Conservation (phyloP, 2,329 filamentous ascomycete genomes). For the Cyphellophora europaea region DNA sequence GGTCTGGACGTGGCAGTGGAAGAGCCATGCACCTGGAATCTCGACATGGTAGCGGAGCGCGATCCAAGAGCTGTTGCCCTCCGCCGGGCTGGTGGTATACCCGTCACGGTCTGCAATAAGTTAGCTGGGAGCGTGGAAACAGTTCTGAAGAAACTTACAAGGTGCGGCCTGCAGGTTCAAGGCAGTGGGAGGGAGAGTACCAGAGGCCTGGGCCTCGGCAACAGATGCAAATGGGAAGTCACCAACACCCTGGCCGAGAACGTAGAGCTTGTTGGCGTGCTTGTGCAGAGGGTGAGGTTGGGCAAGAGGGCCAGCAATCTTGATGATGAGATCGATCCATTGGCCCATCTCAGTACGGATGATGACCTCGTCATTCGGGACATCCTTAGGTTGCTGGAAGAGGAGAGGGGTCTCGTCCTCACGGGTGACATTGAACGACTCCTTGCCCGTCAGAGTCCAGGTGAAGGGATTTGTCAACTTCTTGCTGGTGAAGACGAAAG, state of each 20-base stretch:
- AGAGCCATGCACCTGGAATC: conserved; percentile 45
- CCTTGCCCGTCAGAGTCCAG: conserved; percentile 44
- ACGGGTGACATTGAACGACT: conserved; percentile 25
- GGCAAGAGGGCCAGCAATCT: conserved; percentile 34
- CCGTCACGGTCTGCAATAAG: conserved; percentile 12
- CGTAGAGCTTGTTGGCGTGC: conserved; percentile 52
- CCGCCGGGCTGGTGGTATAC: conserved; percentile 30
- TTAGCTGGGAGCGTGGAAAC: neutral
- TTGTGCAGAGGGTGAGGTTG: conserved; percentile 57
- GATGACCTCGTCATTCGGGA: conserved; percentile 36
- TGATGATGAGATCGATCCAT: conserved; percentile 49
- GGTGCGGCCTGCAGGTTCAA: conserved; percentile 53
- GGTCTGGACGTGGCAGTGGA: conserved; percentile 49
- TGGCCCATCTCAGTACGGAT: conserved; percentile 38
- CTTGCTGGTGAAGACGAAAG: conserved; percentile 29
- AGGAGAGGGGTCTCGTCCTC: conserved; percentile 37
- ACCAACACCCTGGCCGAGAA: conserved; percentile 44
- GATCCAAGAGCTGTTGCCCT: conserved; percentile 33
- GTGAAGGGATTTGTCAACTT: conserved; percentile 23
- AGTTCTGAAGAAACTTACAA: conserved; percentile 5
- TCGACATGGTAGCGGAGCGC: conserved; percentile 45
- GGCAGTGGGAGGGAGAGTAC: conserved; percentile 29
- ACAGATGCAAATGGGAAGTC: conserved; percentile 45
- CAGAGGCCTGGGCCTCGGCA: conserved; percentile 47
- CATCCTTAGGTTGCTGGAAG: conserved; percentile 30